Conservation (phyloP, 1,284 basidiomycete genomes). For the Apiotrichum domesticum region DNA sequence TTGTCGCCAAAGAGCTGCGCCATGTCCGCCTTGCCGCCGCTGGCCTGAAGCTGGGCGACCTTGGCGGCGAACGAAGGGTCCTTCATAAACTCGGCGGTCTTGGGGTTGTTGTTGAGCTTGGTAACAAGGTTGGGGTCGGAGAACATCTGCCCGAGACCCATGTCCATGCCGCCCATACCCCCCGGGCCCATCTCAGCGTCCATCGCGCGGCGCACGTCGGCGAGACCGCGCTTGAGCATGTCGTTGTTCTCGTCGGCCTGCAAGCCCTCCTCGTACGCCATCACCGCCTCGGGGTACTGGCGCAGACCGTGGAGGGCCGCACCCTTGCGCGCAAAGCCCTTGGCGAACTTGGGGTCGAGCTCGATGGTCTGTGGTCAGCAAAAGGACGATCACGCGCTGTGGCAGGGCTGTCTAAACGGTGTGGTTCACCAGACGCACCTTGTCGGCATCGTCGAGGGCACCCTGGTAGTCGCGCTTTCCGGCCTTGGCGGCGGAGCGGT, state of each 20-base stretch:
- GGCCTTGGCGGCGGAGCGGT: constrained; percentile 81
- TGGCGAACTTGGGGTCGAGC: constrained; percentile 76
- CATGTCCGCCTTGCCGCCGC: constrained; percentile 38
- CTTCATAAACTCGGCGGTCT: constrained; percentile 72
- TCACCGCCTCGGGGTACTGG: constrained; percentile 75
- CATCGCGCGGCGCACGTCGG: constrained; percentile 71
- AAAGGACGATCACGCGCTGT: not conserved
- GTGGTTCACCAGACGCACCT: constrained; percentile 53
- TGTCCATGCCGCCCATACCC: constrained; percentile 44
- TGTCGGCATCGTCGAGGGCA: constrained; percentile 83
- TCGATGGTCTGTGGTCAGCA: constrained; percentile 54
- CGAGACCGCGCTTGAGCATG: constrained; percentile 75
- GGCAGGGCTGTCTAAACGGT: not conserved
- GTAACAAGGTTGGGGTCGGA: constrained; percentile 72
- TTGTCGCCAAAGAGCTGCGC: constrained; percentile 63
- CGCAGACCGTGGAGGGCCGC: constrained; percentile 85
- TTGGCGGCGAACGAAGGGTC: constrained; percentile 75
- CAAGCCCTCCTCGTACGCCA: constrained; percentile 60
- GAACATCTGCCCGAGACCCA: constrained; percentile 71
- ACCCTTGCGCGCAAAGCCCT: constrained; percentile 88
- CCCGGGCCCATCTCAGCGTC: constrained; percentile 28
- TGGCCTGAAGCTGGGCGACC: constrained; percentile 46
- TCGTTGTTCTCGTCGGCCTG: constrained; percentile 70
- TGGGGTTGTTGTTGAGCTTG: constrained; percentile 80
- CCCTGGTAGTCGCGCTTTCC: constrained; percentile 71